Evolutionary conservation across 768 basidiomycete genomes (phyloP).

Genomic region (Chiua virens): DNA sequence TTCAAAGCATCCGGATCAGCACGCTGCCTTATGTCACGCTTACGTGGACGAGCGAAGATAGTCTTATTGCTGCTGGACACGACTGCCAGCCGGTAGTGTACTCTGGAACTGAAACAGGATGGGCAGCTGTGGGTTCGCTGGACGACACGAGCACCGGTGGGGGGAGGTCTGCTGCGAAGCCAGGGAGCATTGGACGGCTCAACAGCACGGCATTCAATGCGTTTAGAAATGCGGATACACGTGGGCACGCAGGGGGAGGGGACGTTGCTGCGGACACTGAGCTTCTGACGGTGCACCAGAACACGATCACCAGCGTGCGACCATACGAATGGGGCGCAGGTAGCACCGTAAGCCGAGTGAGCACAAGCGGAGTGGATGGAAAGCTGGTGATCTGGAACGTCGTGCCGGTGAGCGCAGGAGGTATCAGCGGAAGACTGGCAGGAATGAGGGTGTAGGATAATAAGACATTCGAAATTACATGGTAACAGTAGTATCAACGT

Average conservation of each 20-base stretch:
- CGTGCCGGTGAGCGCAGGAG: conserved; percentile 47
- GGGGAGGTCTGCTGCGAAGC: conserved; percentile 40
- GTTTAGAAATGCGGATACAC: conserved; percentile 88
- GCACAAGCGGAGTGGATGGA: conserved; percentile 93
- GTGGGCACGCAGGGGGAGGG: conserved; percentile 44
- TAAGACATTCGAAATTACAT: conserved; percentile 3
- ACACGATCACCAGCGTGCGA: conserved; percentile 92
- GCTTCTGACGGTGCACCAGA: conserved; percentile 91
- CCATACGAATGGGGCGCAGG: conserved; percentile 58
- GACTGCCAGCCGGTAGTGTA: conserved; percentile 96
- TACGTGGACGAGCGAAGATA: conserved; percentile 80
- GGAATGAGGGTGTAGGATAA: conserved; percentile 43
- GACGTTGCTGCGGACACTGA: conserved; percentile 60
- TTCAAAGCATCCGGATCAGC: conserved; percentile 73
- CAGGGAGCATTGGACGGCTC: conserved; percentile 63
- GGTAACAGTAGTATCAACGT: conserved; percentile 16
- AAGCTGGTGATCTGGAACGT: conserved; percentile 89
- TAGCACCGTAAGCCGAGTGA: conserved; percentile 70
- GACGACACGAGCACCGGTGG: conserved; percentile 66
- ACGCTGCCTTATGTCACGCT: conserved; percentile 84
- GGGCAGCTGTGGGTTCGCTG: conserved; percentile 78
- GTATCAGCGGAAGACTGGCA: conserved; percentile 49
- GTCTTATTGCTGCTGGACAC: conserved; percentile 90
- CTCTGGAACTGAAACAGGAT: conserved; percentile 70
- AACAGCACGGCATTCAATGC: conserved; percentile 93